Conservation (phyloP, 2,329 filamentous ascomycete species). For the Pseudofabraea citricarpa region DNA sequence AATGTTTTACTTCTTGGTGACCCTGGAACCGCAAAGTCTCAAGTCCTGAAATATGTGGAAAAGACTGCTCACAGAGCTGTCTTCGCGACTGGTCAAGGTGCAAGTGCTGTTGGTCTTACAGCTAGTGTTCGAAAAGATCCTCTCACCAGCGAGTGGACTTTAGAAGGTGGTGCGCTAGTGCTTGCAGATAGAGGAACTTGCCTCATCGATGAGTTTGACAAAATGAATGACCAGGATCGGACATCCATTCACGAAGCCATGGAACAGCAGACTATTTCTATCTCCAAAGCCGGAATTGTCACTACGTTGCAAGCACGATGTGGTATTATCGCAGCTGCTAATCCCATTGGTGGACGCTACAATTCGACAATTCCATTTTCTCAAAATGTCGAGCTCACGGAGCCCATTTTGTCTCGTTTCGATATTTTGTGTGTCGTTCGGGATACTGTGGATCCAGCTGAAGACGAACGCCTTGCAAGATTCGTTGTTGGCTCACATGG, state of each 20-base stretch:
- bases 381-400: slow-evolving; percentile 92
- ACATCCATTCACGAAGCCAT: slow-evolving; percentile 99
- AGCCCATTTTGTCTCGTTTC: slow-evolving; percentile 96
- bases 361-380: slow-evolving; percentile 95
- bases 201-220: slow-evolving; percentile 98
- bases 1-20: slow-evolving; percentile 95
- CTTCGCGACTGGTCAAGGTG: slow-evolving; percentile 95
- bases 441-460: slow-evolving; percentile 85
- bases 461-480: slow-evolving; percentile 88
- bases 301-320: slow-evolving; percentile 95
- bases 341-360: slow-evolving; percentile 93
- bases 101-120: slow-evolving; percentile 94
- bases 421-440: slow-evolving; percentile 95
- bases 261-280: slow-evolving; percentile 99
- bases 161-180: slow-evolving; percentile 93
- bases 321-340: slow-evolving; percentile 93
- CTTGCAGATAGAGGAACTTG: slow-evolving; percentile 93
- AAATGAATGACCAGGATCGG: slow-evolving; percentile 99
- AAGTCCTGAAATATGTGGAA: slow-evolving; percentile 95
- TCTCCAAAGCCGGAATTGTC: slow-evolving; percentile 97
- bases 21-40: slow-evolving; percentile 95
- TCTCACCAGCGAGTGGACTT: slow-evolving; percentile 92
- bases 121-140: slow-evolving; percentile 94
- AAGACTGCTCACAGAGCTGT: slow-evolving; percentile 96
- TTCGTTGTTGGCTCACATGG: slow-evolving; percentile 96